These are phyloP conservation scores for Marchantia paleacea DNA, from an alignment of 225 moss, liverwort and hornwort genomes.

Conservation along the genomic window DNA sequence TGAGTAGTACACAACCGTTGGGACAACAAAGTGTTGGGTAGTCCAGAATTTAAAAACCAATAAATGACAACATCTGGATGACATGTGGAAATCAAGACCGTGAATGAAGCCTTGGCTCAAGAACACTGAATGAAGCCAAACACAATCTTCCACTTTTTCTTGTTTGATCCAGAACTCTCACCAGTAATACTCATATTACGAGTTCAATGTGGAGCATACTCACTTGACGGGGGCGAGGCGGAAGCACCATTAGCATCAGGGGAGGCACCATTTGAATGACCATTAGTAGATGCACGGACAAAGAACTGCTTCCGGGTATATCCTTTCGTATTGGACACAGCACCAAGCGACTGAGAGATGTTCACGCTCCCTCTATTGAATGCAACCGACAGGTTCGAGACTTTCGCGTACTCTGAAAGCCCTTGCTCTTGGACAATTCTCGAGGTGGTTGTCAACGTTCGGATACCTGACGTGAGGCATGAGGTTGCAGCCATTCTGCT, in stretches of 20 bases:
- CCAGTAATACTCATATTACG: no score
- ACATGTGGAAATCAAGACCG: no score
- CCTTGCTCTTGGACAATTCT: not conserved
- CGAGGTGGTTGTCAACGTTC: not conserved
- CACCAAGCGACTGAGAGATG: not conserved
- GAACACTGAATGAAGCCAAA: no score
- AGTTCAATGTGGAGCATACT: no score
- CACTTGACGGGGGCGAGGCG: not conserved
- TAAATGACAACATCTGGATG: no score
- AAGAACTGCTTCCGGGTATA: not conserved
- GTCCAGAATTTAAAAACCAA: no score
- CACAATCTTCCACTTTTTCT: no score
- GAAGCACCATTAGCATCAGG: slow-evolving; percentile 3
- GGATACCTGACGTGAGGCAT: slow-evolving; percentile 12
- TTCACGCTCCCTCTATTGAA: slow-evolving; percentile 1
- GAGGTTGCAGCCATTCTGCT: slow-evolving; percentile 33
- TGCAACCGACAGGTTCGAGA: not conserved
- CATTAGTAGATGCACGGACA: slow-evolving; percentile 26
- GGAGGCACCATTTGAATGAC: slow-evolving; percentile 20
- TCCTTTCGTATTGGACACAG: not conserved
- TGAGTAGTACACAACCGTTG: no score
- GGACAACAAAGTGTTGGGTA: no score
- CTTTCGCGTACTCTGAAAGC: not conserved
- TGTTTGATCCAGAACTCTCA: no score
- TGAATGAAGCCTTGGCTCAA: no score